A percentile compares a stretch with the other conserved stretches of the same genome.
Conservation (phyloP, 2,329 filamentous ascomycete genomes). For the Herpomyces periplanetae region DNA sequence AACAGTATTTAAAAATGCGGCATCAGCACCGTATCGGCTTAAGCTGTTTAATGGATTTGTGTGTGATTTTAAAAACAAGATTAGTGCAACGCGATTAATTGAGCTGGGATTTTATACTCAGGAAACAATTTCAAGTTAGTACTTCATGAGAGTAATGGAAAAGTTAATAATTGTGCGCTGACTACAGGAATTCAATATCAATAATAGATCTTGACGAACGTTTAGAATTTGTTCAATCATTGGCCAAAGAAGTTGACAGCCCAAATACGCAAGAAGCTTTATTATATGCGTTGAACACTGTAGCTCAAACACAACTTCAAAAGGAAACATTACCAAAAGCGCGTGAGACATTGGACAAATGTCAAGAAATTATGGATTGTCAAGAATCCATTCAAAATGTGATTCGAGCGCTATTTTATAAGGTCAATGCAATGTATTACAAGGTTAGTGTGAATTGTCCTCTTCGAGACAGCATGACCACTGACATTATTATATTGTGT, state of each 20-base stretch:
- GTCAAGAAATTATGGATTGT: conserved; percentile 48
- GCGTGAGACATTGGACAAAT: conserved; percentile 46
- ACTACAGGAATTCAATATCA: conserved; percentile 2
- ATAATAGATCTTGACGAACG: conserved; percentile 40
- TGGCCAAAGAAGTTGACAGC: conserved; percentile 61
- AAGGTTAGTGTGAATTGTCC: conserved; percentile 15
- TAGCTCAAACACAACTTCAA: conserved; percentile 49
- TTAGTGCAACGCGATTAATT: conserved; percentile 93
- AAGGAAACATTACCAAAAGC: conserved; percentile 42
- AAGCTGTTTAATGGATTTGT: conserved; percentile 78
- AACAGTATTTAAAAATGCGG: conserved; percentile 45
- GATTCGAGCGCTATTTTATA: conserved; percentile 85
- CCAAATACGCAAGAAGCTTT: conserved; percentile 75
- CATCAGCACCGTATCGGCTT: conserved; percentile 48
- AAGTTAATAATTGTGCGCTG: conserved; percentile 3
- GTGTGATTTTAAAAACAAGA: conserved; percentile 81
- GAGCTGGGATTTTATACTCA: too few relatives aligned
- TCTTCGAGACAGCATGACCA: conserved; percentile 1
- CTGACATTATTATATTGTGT: conserved; percentile 1
- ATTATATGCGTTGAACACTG: conserved; percentile 66
- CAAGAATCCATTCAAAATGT: conserved; percentile 87
- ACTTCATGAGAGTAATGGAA: too few relatives aligned
- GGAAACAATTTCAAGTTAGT: too few relatives aligned
- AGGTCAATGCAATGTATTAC: conserved; percentile 76
- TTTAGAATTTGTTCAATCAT: conserved; percentile 39